Percentiles rank a stretch among this genome's conserved stretches.
These are phyloP conservation scores for Fermentozyma sake DNA, from an alignment of 1,139 yeast genomes.

Conservation along the genomic window DNA sequence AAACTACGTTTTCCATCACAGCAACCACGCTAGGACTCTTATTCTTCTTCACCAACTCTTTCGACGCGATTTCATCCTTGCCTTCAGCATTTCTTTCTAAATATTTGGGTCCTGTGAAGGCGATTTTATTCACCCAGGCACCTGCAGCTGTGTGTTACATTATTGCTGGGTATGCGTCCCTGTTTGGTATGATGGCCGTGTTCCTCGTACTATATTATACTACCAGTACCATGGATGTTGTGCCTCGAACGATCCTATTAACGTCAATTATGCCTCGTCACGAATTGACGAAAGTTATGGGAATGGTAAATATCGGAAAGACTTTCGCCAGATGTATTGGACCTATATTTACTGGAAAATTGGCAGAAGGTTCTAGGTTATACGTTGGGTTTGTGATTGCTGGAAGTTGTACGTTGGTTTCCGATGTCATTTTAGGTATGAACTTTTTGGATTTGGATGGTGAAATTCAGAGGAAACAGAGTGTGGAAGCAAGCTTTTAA, in stretches of 20 bases:
- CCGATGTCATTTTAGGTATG: conserved; percentile 40
- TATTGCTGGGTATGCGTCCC: conserved; percentile 20
- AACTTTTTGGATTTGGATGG: conserved; percentile 39
- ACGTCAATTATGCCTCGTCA: conserved; percentile 59
- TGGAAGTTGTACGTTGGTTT: conserved; percentile 48
- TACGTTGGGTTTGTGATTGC: conserved; percentile 60
- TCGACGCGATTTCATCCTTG: conserved; percentile 59
- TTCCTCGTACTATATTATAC: conserved; percentile 53
- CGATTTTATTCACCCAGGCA: conserved; percentile 70
- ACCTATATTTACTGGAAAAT: conserved; percentile 70
- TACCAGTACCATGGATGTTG: conserved; percentile 81
- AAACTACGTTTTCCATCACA: conserved; percentile 31
- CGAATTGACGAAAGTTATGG: conserved; percentile 76
- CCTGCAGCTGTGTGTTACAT: conserved; percentile 69
- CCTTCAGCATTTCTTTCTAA: conserved; percentile 72
- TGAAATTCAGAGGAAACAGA: conserved; percentile 27
- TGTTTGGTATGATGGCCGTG: conserved; percentile 34
- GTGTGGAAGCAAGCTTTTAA: conserved; percentile 1
- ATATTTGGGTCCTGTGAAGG: conserved; percentile 69
- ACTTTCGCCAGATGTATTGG: conserved; percentile 82
- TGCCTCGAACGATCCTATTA: conserved; percentile 77
- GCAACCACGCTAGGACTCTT: conserved; percentile 43
- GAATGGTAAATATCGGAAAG: conserved; percentile 79
- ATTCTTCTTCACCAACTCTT: conserved; percentile 60
- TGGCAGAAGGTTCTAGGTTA: conserved; percentile 52